Evolutionary conservation across 1,139 yeast genomes (phyloP).

Genomic region (Kodamaea arcana): DNA sequence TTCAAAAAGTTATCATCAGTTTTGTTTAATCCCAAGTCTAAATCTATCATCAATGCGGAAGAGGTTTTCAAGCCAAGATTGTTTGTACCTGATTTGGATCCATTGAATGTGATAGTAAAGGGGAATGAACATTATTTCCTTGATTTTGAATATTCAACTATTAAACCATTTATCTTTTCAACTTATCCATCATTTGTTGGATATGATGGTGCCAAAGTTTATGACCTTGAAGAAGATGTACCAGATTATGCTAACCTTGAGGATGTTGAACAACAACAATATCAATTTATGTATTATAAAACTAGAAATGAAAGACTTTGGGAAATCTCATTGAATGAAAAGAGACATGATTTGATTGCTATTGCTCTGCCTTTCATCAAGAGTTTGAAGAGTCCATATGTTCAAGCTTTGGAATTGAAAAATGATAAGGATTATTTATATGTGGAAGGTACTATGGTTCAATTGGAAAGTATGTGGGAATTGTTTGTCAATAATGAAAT

Average conservation of each 20-base stretch:
- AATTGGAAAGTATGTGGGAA: conserved; percentile 73
- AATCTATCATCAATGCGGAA: conserved; percentile 53
- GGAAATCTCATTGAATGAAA: conserved; percentile 71
- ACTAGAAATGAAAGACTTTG: conserved; percentile 89
- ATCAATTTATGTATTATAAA: conserved; percentile 78
- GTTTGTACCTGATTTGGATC: conserved; percentile 80
- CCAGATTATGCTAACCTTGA: conserved; percentile 64
- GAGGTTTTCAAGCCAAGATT: conserved; percentile 72
- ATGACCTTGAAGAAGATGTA: conserved; percentile 67
- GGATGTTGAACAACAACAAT: conserved; percentile 73
- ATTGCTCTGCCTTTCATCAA: conserved; percentile 77
- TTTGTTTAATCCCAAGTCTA: conserved; percentile 49
- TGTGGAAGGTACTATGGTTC: conserved; percentile 65
- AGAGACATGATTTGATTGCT: conserved; percentile 63
- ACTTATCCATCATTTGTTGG: conserved; percentile 79
- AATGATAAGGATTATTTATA: conserved; percentile 59
- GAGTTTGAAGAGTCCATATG: conserved; percentile 60
- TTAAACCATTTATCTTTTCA: conserved; percentile 77
- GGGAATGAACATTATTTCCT: conserved; percentile 47
- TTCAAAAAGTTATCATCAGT: conserved; percentile 51
- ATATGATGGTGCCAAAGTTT: conserved; percentile 84
- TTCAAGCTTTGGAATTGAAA: conserved; percentile 63
- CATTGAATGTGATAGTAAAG: conserved; percentile 70
- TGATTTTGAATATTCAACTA: conserved; percentile 77
- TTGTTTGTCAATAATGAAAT: conserved; percentile 61